Percentiles rank a stretch among this genome's conserved stretches.
Conservation (phyloP, 352 stramenopile species). For the Globisporangium cystogenes region DNA sequence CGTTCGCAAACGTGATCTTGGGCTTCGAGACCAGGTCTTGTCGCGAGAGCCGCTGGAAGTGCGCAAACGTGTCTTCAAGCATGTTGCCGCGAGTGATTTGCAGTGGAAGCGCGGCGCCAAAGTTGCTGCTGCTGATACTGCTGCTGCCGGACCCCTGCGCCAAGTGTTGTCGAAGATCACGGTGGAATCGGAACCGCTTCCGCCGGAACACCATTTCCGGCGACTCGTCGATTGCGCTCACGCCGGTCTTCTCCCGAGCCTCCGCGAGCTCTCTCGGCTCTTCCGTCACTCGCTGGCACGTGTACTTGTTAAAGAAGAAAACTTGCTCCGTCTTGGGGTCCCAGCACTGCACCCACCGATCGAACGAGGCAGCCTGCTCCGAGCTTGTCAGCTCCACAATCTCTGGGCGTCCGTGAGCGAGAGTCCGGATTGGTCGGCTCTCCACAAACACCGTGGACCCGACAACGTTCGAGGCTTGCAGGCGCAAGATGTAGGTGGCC, state of each 20-base stretch:
- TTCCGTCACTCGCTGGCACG: slow-evolving; percentile 55
- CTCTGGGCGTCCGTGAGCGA: slow-evolving; percentile 49
- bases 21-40: slow-evolving; percentile 58
- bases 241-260: slow-evolving; percentile 31
- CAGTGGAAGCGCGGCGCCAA: slow-evolving; percentile 35
- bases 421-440: slow-evolving; percentile 49
- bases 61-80: slow-evolving; percentile 60
- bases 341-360: slow-evolving; percentile 86
- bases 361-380: slow-evolving; percentile 28
- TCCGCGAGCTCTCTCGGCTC: slow-evolving; percentile 45
- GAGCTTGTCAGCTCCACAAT: slow-evolving; percentile 54
- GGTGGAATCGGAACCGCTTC: slow-evolving; percentile 84
- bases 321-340: slow-evolving; percentile 78
- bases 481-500: slow-evolving; percentile 54
- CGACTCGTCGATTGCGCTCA: slow-evolving; percentile 48
- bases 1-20: slow-evolving; percentile 76
- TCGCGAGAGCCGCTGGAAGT: slow-evolving; percentile 41
- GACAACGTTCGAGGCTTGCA: slow-evolving; percentile 66
- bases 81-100: slow-evolving; percentile 50
- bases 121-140: slow-evolving; percentile 8
- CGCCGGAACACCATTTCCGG: slow-evolving; percentile 80
- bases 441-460: slow-evolving; percentile 58
- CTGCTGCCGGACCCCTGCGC: slow-evolving; percentile 19
- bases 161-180: slow-evolving; percentile 43
- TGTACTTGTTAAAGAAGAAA: slow-evolving; percentile 89